A percentile compares a stretch with the other conserved stretches of the same genome.
phyloP scores from a whole-genome alignment of 495 filamentous ascomycete genomes.

The Penicillium argentinense region DNA sequence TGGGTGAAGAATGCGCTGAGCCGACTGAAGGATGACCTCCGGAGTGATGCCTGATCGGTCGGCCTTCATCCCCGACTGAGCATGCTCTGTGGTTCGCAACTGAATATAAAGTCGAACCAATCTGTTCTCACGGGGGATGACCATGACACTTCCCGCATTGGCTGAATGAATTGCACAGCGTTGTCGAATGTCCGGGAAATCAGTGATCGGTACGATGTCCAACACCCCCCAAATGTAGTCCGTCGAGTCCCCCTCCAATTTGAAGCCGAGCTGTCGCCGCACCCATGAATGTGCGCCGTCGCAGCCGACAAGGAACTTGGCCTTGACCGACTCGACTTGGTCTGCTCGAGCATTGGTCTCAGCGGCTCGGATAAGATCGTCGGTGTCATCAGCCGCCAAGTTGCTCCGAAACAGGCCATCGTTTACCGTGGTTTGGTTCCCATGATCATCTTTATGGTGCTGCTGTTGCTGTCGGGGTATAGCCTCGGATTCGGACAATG shows the following conservation, averaged over 20 bases:
- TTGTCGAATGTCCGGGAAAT: conserved; percentile 66
- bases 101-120: conserved; percentile 70
- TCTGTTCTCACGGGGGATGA: conserved; percentile 66
- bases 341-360: not conserved
- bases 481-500: conserved; percentile 46
- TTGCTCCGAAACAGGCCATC: conserved; percentile 61
- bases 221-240: conserved; percentile 63
- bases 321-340: conserved; percentile 39
- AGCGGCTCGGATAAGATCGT: conserved; percentile 48
- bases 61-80: conserved; percentile 21
- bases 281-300: conserved; percentile 66
- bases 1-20: conserved; percentile 58
- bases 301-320: conserved; percentile 62
- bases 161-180: conserved; percentile 63
- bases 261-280: conserved; percentile 50
- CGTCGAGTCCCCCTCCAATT: conserved; percentile 56
- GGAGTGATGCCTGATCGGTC: conserved; percentile 58
- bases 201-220: conserved; percentile 61
- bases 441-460: conserved; percentile 7
- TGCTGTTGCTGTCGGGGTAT: conserved; percentile 23
- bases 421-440: conserved; percentile 12
- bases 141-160: conserved; percentile 58
- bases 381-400: conserved; percentile 53
- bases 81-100: conserved; percentile 46
- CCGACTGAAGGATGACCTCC: conserved; percentile 56